These are phyloP conservation scores for Paracorniculantispora psalliotae DNA, from an alignment of 2,329 filamentous ascomycete genomes.

Conservation along the genomic window DNA sequence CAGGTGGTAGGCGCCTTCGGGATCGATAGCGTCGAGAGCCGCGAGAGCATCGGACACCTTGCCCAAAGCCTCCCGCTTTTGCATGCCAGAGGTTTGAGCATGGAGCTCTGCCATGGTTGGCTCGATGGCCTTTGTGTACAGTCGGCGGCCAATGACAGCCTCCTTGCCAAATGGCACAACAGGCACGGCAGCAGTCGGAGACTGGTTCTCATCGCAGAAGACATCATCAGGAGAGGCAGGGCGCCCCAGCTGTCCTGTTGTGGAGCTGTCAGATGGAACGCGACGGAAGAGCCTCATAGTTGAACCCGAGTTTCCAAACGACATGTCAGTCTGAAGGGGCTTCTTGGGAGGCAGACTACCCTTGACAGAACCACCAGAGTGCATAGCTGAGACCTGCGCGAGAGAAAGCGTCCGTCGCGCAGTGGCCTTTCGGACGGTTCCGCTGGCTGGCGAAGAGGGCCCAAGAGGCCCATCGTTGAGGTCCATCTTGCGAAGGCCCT, in stretches of 20 bases:
- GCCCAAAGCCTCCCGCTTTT: constrained; percentile 77
- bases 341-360: constrained; percentile 55
- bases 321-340: constrained; percentile 83
- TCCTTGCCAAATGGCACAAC: constrained; percentile 69
- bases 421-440: constrained; percentile 58
- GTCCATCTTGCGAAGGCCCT: constrained; percentile 55
- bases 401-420: constrained; percentile 44
- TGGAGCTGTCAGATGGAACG: constrained; percentile 66
- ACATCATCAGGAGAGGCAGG: constrained; percentile 36
- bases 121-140: constrained; percentile 78
- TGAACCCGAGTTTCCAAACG: constrained; percentile 88
- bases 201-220: constrained; percentile 59
- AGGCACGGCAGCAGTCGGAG: constrained; percentile 40
- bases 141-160: constrained; percentile 71
- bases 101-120: constrained; percentile 79
- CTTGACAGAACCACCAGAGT: constrained; percentile 35
- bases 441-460: constrained; percentile 46
- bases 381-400: constrained; percentile 29
- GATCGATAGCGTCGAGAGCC: constrained; percentile 78
- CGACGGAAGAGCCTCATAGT: constrained; percentile 89
- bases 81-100: constrained; percentile 63
- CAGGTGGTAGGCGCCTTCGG: constrained; percentile 83
- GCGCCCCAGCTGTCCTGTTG: constrained; percentile 34
- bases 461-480: constrained; percentile 57
- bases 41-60: constrained; percentile 82